These are phyloP conservation scores for Ascochyta pisi DNA, from an alignment of 2,329 filamentous ascomycete genomes.

Conservation along the genomic window DNA sequence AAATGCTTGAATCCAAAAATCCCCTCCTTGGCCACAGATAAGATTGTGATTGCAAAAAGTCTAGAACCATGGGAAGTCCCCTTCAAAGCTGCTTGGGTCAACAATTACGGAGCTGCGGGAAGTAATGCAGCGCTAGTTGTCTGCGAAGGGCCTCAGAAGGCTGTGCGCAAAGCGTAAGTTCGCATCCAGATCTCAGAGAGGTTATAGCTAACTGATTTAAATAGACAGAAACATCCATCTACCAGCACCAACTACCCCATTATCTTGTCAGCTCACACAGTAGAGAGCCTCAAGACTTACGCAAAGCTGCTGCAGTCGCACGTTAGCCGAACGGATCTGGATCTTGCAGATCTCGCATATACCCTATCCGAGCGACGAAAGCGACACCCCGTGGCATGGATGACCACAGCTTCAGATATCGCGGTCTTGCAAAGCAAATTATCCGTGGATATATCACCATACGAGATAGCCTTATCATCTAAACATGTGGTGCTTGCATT, in stretches of 20 bases:
- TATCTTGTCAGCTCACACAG: too few species aligned
- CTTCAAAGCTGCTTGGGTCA: constrained; percentile 21
- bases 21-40: constrained; percentile 1
- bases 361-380: neutral
- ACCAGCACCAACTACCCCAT: too few species aligned
- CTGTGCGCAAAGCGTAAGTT: neutral
- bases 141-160: neutral
- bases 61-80: constrained; percentile 12
- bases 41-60: constrained; percentile 18
- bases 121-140: neutral
- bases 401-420: neutral
- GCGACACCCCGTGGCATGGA: neutral
- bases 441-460: too few species aligned
- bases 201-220: too few species aligned
- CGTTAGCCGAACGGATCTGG: too few species aligned
- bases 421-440: neutral
- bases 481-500: constrained; percentile 17
- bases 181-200: neutral
- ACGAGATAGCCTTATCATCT: too few species aligned
- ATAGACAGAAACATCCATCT: too few species aligned
- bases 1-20: constrained; percentile 22
- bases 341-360: neutral
- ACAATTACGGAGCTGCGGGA: constrained; percentile 45
- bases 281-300: too few species aligned
- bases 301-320: too few species aligned